Conservation (phyloP, 2,329 filamentous ascomycete genomes). For the Apiospora phragmitis region DNA sequence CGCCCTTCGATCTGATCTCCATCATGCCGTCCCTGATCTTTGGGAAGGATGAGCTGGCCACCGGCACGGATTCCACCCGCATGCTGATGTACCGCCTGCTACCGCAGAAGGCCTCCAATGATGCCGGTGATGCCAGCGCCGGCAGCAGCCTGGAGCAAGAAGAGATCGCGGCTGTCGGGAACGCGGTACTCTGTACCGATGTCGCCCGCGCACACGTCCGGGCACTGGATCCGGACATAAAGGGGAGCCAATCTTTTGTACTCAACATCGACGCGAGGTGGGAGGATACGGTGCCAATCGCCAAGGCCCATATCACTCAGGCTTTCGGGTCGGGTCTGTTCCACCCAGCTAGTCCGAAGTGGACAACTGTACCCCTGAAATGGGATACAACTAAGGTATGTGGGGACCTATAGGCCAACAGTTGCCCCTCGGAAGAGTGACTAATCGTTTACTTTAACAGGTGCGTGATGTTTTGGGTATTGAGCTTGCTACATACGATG, state of each 20-base stretch:
- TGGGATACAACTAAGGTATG: conserved; percentile 10
- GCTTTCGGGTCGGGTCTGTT: neutral
- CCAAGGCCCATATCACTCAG: neutral
- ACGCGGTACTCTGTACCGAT: conserved; percentile 14
- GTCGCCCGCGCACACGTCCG: conserved; percentile 14
- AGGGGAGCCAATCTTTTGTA: conserved; percentile 14
- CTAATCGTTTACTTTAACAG: neutral
- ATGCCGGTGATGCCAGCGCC: too few relatives aligned
- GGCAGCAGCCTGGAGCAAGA: neutral
- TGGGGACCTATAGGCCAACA: too few relatives aligned
- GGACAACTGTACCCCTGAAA: conserved; percentile 3
- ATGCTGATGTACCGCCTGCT: conserved; percentile 13
- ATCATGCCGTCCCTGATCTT: conserved; percentile 17
- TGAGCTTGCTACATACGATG: conserved; percentile 7
- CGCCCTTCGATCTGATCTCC: conserved; percentile 14
- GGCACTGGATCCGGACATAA: neutral
- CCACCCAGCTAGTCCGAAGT: neutral
- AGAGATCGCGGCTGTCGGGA: neutral
- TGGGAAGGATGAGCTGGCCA: conserved; percentile 15
- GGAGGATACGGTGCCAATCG: conserved; percentile 8
- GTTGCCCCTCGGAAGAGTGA: neutral
- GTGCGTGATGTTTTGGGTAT: conserved; percentile 5
- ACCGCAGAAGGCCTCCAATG: neutral
- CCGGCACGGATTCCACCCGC: neutral
- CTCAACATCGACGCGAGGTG: conserved; percentile 3